Conservation (phyloP, 179 eudicot species). For the Pouteria campechiana region DNA sequence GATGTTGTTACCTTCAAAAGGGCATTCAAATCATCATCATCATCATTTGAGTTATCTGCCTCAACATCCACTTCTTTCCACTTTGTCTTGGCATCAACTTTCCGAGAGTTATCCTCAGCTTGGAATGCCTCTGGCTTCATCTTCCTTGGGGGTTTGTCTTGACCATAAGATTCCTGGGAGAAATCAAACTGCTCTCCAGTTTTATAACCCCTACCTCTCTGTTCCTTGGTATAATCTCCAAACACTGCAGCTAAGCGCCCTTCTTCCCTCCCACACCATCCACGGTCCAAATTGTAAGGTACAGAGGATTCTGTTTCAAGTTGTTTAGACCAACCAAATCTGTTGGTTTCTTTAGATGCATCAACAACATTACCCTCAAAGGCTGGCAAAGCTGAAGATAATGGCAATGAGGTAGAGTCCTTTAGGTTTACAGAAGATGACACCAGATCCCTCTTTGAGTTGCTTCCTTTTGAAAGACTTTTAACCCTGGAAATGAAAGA, state of each 20-base stretch:
- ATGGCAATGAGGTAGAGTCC: constrained; percentile 51
- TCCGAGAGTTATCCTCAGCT: constrained; percentile 33
- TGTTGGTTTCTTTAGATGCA: constrained; percentile 28
- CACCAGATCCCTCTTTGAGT: constrained; percentile 50
- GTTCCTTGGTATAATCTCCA: constrained; percentile 20
- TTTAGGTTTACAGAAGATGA: constrained; percentile 48
- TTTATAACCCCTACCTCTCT: constrained; percentile 18
- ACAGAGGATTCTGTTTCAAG: constrained; percentile 31
- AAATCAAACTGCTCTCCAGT: constrained; percentile 40
- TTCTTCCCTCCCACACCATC: constrained; percentile 37
- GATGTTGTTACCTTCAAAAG: constrained; percentile 42
- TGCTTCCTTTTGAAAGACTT: constrained; percentile 84
- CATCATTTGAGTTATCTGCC: constrained; percentile 20
- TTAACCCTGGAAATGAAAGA: constrained; percentile 53
- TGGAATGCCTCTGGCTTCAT: constrained; percentile 31
- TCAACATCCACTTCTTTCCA: constrained; percentile 37
- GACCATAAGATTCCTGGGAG: constrained; percentile 47
- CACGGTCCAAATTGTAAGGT: constrained; percentile 35
- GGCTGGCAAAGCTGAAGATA: constrained; percentile 29
- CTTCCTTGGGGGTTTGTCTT: constrained; percentile 49
- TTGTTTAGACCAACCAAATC: constrained; percentile 63
- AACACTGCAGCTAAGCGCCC: constrained; percentile 10
- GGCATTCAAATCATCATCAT: constrained; percentile 66
- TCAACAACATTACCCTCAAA: constrained; percentile 45
- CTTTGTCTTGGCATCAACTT: constrained; percentile 45